Conservation (phyloP, 1,284 basidiomycete genomes). For the Apiotrichum gamsii region DNA sequence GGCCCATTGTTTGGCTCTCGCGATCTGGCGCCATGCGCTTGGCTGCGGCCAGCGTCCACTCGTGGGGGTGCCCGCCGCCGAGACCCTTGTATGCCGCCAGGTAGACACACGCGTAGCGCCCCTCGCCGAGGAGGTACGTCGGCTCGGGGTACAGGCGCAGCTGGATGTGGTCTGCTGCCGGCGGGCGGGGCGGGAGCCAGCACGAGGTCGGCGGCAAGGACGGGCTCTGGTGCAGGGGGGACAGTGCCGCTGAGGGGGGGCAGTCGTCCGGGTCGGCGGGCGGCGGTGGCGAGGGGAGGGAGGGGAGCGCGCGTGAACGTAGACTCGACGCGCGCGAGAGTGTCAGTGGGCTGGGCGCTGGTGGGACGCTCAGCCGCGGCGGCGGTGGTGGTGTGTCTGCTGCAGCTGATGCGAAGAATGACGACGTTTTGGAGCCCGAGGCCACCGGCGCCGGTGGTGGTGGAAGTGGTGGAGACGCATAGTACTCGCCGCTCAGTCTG, state of each 20-base stretch:
- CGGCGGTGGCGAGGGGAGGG: slow-evolving; percentile 14
- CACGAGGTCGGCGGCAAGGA: slow-evolving; percentile 18
- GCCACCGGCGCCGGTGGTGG: too few species aligned
- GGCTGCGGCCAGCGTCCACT: slow-evolving; percentile 48
- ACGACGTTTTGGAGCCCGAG: slow-evolving; percentile 30
- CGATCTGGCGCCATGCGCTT: slow-evolving; percentile 48
- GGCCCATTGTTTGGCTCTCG: slow-evolving; percentile 48
- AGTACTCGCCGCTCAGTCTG: too few species aligned
- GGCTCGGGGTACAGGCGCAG: slow-evolving; percentile 36
- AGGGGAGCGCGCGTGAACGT: slow-evolving; percentile 14
- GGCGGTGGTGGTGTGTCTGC: slow-evolving; percentile 28
- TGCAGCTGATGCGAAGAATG: slow-evolving; percentile 35
- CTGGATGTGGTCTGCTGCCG: slow-evolving; percentile 28
- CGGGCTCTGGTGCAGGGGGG: slow-evolving; percentile 39
- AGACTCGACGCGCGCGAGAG: slow-evolving; percentile 36
- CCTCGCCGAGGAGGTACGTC: slow-evolving; percentile 46
- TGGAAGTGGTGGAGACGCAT: too few species aligned
- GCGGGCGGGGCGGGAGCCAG: slow-evolving; percentile 35
- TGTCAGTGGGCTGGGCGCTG: slow-evolving; percentile 30
- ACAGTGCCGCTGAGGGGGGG: slow-evolving; percentile 16
- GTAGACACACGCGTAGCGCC: slow-evolving; percentile 49
- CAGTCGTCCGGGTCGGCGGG: neutral
- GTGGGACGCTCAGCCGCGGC: slow-evolving; percentile 17
- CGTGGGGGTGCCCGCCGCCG: neutral
- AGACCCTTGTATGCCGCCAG: slow-evolving; percentile 40